A percentile compares a stretch with the other conserved stretches of the same genome.
Conservation (phyloP, 345 rosid genomes). For the Rhodamnia argentea region DNA sequence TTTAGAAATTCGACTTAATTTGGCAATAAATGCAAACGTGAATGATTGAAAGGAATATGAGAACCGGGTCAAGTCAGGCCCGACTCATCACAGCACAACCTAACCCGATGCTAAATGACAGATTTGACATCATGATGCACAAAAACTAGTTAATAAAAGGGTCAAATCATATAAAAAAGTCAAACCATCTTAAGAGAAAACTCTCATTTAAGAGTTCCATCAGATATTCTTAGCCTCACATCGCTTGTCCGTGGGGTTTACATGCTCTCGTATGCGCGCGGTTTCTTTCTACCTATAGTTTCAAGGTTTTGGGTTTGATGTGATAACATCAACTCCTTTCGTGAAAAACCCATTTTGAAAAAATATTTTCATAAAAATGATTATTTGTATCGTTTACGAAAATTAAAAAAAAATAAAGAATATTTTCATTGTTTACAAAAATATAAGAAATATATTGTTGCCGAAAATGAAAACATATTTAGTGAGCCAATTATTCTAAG, state of each 20-base stretch:
- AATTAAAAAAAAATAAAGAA: not conserved
- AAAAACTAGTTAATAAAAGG: not conserved
- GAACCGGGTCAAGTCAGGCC: not conserved
- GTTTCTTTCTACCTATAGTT: not conserved
- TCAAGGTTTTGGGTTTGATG: not conserved
- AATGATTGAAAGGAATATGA: not conserved
- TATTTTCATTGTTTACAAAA: not conserved
- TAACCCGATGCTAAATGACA: not conserved
- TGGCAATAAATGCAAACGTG: not conserved
- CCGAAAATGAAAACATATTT: not conserved
- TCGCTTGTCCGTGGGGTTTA: fast-evolving
- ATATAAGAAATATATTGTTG: not conserved
- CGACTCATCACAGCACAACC: not conserved
- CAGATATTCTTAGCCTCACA: not conserved
- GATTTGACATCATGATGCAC: not conserved
- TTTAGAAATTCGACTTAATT: not conserved
- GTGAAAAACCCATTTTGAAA: not conserved
- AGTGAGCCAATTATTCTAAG: not conserved
- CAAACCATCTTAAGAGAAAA: not conserved
- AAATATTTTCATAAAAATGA: not conserved
- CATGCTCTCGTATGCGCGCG: not conserved
- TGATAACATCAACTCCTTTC: not conserved
- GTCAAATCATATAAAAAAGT: not conserved
- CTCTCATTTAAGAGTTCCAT: not conserved
- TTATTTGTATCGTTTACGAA: not conserved